phyloP scores from a whole-genome alignment of 2,329 filamentous ascomycete genomes.

The Atkinsonella hypoxylon region DNA sequence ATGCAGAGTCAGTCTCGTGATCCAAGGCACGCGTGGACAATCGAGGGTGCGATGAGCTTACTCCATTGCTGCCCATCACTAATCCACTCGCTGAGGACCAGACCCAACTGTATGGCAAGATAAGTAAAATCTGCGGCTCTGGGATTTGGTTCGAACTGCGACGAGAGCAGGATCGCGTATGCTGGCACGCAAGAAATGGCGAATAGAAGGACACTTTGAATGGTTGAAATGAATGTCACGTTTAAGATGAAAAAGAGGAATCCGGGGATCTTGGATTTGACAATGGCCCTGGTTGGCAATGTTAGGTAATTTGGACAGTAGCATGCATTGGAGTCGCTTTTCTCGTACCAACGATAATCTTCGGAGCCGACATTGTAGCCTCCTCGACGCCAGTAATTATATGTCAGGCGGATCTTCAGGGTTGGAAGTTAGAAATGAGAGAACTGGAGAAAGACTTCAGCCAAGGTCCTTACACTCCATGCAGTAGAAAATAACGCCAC shows the following conservation, averaged over 20 bases:
- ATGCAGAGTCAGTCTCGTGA: neutral
- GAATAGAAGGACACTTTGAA: slow-evolving; percentile 74
- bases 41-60: slow-evolving; percentile 18
- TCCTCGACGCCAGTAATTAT: slow-evolving; percentile 93
- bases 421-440: neutral
- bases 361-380: slow-evolving; percentile 83
- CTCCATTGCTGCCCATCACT: slow-evolving; percentile 91
- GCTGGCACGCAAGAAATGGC: slow-evolving; percentile 62
- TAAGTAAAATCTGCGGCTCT: slow-evolving; percentile 36
- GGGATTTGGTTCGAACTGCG: slow-evolving; percentile 44
- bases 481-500: slow-evolving; percentile 56
- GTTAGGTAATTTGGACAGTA: neutral
- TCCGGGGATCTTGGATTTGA: slow-evolving; percentile 52
- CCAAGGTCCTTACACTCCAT: slow-evolving; percentile 60
- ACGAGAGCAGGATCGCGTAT: slow-evolving; percentile 68
- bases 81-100: slow-evolving; percentile 59
- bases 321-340: neutral
- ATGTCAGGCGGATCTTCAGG: slow-evolving; percentile 64
- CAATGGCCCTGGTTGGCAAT: slow-evolving; percentile 43
- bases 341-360: slow-evolving; percentile 71
- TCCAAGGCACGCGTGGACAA: neutral
- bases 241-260: slow-evolving; percentile 75
- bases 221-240: slow-evolving; percentile 74
- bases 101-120: slow-evolving; percentile 30
- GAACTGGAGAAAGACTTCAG: neutral